Percentiles rank a stretch among this genome's conserved stretches.
Conservation (phyloP, 768 basidiomycete species). For the Boletus rufocinnamomeus region DNA sequence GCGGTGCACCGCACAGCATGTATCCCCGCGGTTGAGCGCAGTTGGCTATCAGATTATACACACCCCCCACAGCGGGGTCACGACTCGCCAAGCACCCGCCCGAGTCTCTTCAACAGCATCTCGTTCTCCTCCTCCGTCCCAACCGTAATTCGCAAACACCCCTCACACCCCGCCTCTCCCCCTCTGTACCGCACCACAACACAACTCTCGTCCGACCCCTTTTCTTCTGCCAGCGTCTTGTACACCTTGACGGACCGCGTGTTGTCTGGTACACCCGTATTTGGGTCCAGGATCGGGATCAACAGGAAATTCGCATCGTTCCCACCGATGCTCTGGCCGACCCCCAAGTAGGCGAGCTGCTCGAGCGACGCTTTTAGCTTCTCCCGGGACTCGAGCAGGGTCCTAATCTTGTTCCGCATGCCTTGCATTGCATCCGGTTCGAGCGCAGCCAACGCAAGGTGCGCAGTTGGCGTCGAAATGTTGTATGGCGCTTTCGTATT, state of each 20-base stretch:
- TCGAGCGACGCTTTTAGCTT: conserved; percentile 53
- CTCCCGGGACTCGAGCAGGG: conserved; percentile 59
- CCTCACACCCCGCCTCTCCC: conserved; percentile 79
- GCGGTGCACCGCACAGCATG: no score
- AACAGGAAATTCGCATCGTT: conserved; percentile 92
- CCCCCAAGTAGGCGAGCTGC: conserved; percentile 48
- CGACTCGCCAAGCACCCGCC: conserved; percentile 32
- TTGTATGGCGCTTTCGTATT: conserved; percentile 99
- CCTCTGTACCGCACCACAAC: conserved; percentile 94
- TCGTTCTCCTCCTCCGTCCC: conserved; percentile 82
- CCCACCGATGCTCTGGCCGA: conserved; percentile 73
- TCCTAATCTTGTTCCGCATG: conserved; percentile 67
- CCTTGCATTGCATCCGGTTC: conserved; percentile 57
- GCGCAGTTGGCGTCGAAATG: conserved; percentile 86
- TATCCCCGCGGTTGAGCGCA: not conserved
- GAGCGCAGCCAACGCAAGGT: conserved; percentile 78
- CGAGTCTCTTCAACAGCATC: conserved; percentile 55
- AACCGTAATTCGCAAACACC: conserved; percentile 86
- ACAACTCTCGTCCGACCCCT: conserved; percentile 76
- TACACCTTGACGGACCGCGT: conserved; percentile 66
- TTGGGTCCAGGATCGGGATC: conserved; percentile 65
- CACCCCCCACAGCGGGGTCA: conserved; percentile 1
- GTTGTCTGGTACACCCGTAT: conserved; percentile 51
- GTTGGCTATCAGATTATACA: not conserved
- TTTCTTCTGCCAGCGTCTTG: conserved; percentile 78